Conservation (phyloP, 768 basidiomycete species). For the Coprinopsis strossmayeri region DNA sequence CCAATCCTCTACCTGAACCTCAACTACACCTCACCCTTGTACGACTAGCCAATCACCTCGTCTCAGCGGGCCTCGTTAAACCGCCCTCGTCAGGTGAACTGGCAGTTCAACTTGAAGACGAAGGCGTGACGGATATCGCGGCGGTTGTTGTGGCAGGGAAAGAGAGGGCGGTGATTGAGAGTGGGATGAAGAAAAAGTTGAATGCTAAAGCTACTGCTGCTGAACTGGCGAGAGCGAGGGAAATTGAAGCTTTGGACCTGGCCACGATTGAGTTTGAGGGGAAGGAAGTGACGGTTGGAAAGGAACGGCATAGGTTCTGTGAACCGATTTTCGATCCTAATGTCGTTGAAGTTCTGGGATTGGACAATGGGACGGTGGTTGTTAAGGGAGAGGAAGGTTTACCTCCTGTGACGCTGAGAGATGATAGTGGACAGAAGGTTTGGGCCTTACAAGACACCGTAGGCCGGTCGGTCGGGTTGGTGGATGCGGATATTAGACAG, state of each 20-base stretch:
- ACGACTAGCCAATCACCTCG: constrained; percentile 60
- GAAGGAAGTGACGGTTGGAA: constrained; percentile 68
- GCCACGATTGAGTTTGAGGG: constrained; percentile 68
- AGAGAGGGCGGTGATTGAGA: constrained; percentile 84
- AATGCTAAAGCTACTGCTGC: constrained; percentile 69
- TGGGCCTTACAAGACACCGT: constrained; percentile 63
- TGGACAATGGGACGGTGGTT: background rate
- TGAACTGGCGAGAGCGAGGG: constrained; percentile 72
- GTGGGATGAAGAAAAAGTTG: constrained; percentile 72
- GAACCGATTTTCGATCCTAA: constrained; percentile 82
- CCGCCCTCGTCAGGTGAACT: constrained; percentile 73
- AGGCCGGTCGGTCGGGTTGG: constrained; percentile 51
- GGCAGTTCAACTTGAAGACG: constrained; percentile 55
- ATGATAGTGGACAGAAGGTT: constrained; percentile 20
- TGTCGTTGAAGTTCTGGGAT: constrained; percentile 36
- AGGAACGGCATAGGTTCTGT: constrained; percentile 85
- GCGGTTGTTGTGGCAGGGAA: constrained; percentile 88
- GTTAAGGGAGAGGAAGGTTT: constrained; percentile 14
- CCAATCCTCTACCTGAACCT: constrained; percentile 38
- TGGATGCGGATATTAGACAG: constrained; percentile 60
- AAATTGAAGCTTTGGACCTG: constrained; percentile 83
- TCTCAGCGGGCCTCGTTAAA: constrained; percentile 59
- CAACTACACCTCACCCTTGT: constrained; percentile 45
- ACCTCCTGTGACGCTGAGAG: constrained; percentile 14
- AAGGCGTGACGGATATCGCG: constrained; percentile 85